Evolutionary conservation across 768 basidiomycete species (phyloP), one percentile per base, ranked within the genome.

Genomic region (Boletellus ananas): DNA sequence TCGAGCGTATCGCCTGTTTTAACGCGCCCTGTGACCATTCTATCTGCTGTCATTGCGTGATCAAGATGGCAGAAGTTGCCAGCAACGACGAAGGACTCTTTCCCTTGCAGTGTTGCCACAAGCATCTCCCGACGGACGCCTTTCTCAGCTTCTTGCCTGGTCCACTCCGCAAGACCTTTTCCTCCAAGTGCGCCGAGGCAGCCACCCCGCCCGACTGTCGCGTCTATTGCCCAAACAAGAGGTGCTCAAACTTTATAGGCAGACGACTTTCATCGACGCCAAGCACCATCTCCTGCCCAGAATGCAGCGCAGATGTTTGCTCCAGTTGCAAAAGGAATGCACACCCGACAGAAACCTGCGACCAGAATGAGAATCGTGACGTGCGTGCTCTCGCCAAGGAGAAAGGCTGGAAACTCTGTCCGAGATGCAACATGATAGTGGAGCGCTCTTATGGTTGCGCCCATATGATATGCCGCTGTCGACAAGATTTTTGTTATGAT

Each of bases 381-480:
- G 66, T 83, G 18, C 70, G 64, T n/a, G 68, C 61, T 3, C 72
- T 88, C 12, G 83, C 81, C 0, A 59, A 59, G 5, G 48, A 68
- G 36, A 51, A 76, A 10, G 65, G 69, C 6, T 86, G 81, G 83
- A 79, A 83, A 58, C 81, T 77, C 0, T 86, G 83, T 57, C 84
- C 83, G 1, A 71, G 68, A 12, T 86, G 84, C 59, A 54, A 70
- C 6, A 67, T 71, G 25, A 70, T 85, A 43, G 73, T 85, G 33
- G 84, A 85, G 55, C 71, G 82, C 4, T 45, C 62, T 4, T 37
- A 58, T 2, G 84, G 84, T 4, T 85, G 84, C 53, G 70, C 71
- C 60, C 79, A 82, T 48, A 85, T 86, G 72, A 70, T 69, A 5
- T 87, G 84, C 54, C 69, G 74, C 18, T 84, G 83, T 25, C 20